phyloP scores from a whole-genome alignment of 345 rosid species.

The Eucalyptus lansdowneana region DNA sequence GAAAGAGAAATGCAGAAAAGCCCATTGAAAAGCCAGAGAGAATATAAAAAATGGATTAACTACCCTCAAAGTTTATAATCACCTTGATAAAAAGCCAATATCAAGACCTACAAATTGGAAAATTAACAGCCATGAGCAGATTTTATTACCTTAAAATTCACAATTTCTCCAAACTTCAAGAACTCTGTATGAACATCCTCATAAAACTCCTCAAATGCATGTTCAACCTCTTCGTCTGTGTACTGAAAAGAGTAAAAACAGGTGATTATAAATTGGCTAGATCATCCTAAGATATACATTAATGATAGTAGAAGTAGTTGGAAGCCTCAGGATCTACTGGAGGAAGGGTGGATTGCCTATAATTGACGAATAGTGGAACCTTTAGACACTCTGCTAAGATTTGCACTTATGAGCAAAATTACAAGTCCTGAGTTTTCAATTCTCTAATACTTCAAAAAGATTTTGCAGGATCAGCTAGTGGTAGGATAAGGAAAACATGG shows the following conservation, averaged over 20 bases:
- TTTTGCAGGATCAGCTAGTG: not conserved
- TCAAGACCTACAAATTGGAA: not conserved
- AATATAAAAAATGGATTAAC: not conserved
- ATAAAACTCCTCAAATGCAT: slow-evolving; percentile 77
- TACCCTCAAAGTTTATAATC: not conserved
- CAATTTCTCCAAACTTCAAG: slow-evolving; percentile 84
- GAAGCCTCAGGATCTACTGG: not conserved
- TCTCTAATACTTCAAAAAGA: not conserved
- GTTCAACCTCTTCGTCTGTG: slow-evolving; percentile 89
- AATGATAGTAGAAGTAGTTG: not conserved
- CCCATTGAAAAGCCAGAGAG: not conserved
- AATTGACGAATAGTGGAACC: not conserved
- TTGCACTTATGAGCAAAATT: not conserved
- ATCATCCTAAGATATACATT: not conserved
- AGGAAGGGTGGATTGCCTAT: not conserved
- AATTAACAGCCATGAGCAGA: not conserved
- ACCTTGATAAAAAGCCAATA: not conserved
- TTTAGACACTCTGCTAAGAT: not conserved
- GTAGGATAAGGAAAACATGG: not conserved
- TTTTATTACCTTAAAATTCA: slow-evolving; percentile 84
- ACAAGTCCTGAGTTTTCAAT: not conserved
- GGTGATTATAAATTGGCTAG: not conserved
- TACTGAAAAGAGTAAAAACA: slow-evolving; percentile 33
- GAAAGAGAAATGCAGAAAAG: not conserved
- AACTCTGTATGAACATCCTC: slow-evolving; percentile 98